These are phyloP conservation scores for Baudoinia panamericana DNA, from an alignment of 495 filamentous ascomycete species.

Conservation along the genomic window DNA sequence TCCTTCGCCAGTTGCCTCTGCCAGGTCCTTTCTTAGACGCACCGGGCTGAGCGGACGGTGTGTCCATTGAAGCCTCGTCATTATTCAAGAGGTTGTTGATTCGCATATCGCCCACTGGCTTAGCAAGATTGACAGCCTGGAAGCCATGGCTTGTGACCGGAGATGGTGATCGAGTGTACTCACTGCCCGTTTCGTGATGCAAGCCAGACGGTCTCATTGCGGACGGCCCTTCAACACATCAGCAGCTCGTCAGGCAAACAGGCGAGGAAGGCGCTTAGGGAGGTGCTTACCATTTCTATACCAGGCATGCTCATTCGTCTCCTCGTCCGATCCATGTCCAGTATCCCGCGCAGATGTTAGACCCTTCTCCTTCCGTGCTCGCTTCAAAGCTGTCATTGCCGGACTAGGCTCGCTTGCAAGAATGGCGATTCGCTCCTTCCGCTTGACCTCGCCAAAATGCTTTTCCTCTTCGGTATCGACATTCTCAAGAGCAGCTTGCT, in stretches of 20 bases:
- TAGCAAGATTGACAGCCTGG: constrained; percentile 12
- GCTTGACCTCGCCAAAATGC: constrained; percentile 74
- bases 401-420: constrained; percentile 28
- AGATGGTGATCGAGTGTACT: constrained; percentile 21
- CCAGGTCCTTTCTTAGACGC: constrained; percentile 26
- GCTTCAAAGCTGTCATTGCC: constrained; percentile 31
- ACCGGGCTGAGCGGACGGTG: constrained; percentile 5
- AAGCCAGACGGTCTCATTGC: neutral
- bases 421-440: constrained; percentile 64
- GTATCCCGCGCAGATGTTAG: neutral
- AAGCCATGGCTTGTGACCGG: constrained; percentile 14
- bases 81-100: constrained; percentile 34
- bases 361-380: constrained; percentile 20
- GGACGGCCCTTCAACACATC: neutral
- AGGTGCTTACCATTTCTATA: constrained; percentile 2
- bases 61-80: constrained; percentile 15
- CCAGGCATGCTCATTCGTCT: constrained; percentile 8
- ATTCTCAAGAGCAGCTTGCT: constrained; percentile 71
- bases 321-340: constrained; percentile 11
- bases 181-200: constrained; percentile 15
- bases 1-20: constrained; percentile 33
- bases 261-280: neutral
- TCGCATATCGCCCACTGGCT: constrained; percentile 27
- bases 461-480: constrained; percentile 78
- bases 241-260: neutral